Conservation (phyloP, 2,329 filamentous ascomycete species). For the Thermomyces lanuginosus region DNA sequence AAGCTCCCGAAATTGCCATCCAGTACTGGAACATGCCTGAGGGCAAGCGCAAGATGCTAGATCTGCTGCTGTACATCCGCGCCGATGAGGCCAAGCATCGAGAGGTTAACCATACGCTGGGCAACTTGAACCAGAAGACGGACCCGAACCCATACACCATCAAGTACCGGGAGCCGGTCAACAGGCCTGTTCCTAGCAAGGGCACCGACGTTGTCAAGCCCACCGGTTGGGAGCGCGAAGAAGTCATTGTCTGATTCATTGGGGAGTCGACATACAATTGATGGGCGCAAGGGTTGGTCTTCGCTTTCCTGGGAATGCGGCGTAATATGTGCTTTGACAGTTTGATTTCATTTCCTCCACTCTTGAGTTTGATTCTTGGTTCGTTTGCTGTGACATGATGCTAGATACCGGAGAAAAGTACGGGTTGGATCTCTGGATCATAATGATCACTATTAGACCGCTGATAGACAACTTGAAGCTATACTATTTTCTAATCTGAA, state of each 20-base stretch:
- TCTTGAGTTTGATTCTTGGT: too few relatives aligned
- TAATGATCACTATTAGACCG: too few relatives aligned
- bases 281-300: not conserved
- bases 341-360: not conserved
- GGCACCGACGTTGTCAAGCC: constrained; percentile 48
- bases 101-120: constrained; percentile 89
- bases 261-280: not conserved
- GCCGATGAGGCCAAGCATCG: constrained; percentile 82
- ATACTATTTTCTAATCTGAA: too few relatives aligned
- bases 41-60: constrained; percentile 62
- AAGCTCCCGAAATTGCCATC: constrained; percentile 75
- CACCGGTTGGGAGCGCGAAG: constrained; percentile 65
- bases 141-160: constrained; percentile 90
- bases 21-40: constrained; percentile 93
- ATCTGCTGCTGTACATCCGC: constrained; percentile 74
- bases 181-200: constrained; percentile 52
- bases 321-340: not conserved
- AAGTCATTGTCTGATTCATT: constrained; percentile 41
- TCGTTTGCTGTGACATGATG: too few relatives aligned
- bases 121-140: constrained; percentile 66
- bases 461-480: too few relatives aligned
- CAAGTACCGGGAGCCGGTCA: constrained; percentile 57
- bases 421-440: too few relatives aligned
- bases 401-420: too few relatives aligned
- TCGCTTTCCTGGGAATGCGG: not conserved